These are phyloP conservation scores for Lachnellula suecica DNA, from an alignment of 2,329 filamentous ascomycete genomes.

Conservation along the genomic window DNA sequence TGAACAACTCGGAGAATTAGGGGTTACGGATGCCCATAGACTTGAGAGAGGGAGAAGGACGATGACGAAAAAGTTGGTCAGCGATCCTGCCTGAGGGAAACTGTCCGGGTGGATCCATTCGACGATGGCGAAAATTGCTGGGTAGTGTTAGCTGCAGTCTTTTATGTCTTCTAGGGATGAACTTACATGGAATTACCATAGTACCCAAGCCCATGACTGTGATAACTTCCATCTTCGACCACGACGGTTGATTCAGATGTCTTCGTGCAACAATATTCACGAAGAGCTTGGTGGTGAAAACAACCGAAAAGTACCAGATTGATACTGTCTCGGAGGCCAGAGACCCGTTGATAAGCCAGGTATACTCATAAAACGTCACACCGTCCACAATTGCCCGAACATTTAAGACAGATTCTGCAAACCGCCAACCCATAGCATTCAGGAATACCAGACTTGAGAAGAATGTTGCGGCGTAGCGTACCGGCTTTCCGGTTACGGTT, in stretches of 20 bases:
- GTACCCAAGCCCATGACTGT: conserved; percentile 69
- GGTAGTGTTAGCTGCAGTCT: conserved; percentile 11
- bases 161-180: not conserved
- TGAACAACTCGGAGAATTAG: conserved; percentile 12
- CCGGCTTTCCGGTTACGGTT: conserved; percentile 36
- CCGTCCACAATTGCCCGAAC: conserved; percentile 20
- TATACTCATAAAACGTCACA: not conserved
- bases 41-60: conserved; percentile 65
- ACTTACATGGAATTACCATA: conserved; percentile 61
- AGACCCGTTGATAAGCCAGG: conserved; percentile 41
- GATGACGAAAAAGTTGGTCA: conserved; percentile 56
- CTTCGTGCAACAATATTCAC: conserved; percentile 55
- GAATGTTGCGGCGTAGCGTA: conserved; percentile 40
- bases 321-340: conserved; percentile 53
- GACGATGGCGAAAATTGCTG: conserved; percentile 60
- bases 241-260: conserved; percentile 56
- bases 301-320: conserved; percentile 60
- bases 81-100: conserved; percentile 52
- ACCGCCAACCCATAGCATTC: conserved; percentile 51
- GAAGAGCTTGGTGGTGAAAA: conserved; percentile 62
- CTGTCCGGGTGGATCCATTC: conserved; percentile 44
- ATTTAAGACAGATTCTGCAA: conserved; percentile 51
- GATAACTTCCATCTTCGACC: conserved; percentile 65
- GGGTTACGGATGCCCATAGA: conserved; percentile 55
- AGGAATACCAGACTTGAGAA: conserved; percentile 49